Base-by-base conservation (phyloP, 495 filamentous ascomycete genomes). In the Patellaria atrata region DNA sequence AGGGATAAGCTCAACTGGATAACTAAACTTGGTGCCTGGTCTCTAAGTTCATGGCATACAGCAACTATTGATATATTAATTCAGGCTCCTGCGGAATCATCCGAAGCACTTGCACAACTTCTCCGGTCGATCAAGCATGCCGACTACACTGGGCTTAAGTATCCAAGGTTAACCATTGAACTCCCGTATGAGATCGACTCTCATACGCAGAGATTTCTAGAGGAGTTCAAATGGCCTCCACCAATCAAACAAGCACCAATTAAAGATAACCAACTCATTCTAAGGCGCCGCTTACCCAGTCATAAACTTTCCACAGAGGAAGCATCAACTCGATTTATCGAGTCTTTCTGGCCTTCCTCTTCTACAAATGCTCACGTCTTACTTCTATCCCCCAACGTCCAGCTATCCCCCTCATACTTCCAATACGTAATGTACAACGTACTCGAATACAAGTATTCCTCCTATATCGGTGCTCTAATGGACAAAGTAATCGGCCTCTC, bases 391-490 rank as follows among this genome's bases (percentile, higher is more conserved):
- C 72, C 84, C 0, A 73, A 86, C 45, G 67, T 63, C 4, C 74
- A 93, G 48, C 47, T 93, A 2, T 77, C 77, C 2, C 73, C 74
- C 9, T 64, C 70, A 2, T 93, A 77, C 48, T 86, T 70, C 41
- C 80, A 91, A 43, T 93, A 83, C 64, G 54, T 89, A 11, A 80
- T 77, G 49, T 89, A 82, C 53, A 53, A 59, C 11, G 53, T 79
- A 4, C 62, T 93, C 1, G 72, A 81, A 38, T 85, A 85, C 53
- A 70, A 67, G 45, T 75, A 86, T 50, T 83, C 81, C 1, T 40
- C 57, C 10, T 56, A 60, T 23, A 58, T 59, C 11, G 40, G 38
- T 8, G 33, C 35, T 1, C 43, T 56, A 6, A 35, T 55, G 11
- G 59, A 58, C 30, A 59, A 69, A 16, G 56, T 93, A 1, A 54